Evolutionary conservation across 2,329 filamentous ascomycete genomes (phyloP).

Genomic region (Stachybotrys chartarum): DNA sequence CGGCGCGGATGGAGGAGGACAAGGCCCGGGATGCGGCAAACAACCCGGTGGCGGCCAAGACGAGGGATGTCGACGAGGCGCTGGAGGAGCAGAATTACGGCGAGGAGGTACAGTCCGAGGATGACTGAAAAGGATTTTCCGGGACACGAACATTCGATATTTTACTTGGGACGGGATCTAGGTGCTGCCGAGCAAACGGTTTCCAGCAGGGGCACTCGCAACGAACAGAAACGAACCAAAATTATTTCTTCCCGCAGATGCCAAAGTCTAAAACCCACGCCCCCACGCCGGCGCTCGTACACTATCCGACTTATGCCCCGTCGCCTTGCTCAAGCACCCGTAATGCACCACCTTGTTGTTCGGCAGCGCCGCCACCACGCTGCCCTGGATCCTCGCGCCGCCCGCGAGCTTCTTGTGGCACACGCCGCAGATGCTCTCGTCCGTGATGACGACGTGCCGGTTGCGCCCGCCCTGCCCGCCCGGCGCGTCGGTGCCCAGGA

Average conservation of each 20-base stretch:
- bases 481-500: constrained; percentile 61
- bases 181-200: no score
- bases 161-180: no score
- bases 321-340: constrained; percentile 58
- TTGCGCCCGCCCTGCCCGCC: constrained; percentile 47
- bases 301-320: constrained; percentile 25
- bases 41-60: constrained; percentile 12
- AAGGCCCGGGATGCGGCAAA: constrained; percentile 40
- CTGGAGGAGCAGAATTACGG: constrained; percentile 80
- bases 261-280: constrained; percentile 23
- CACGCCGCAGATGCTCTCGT: constrained; percentile 84
- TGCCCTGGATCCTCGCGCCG: constrained; percentile 77
- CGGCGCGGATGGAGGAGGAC: constrained; percentile 67
- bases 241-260: constrained; percentile 3
- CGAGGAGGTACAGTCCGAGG: constrained; percentile 70
- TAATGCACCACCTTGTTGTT: constrained; percentile 79
- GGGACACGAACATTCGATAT: no score
- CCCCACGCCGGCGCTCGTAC: constrained; percentile 26
- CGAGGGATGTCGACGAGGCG: constrained; percentile 48
- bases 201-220: no score
- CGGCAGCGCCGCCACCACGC: constrained; percentile 83
- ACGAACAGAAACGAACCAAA: not conserved
- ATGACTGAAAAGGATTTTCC: constrained; percentile 19
- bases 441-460: constrained; percentile 69
- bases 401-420: constrained; percentile 91